phyloP scores from a whole-genome alignment of 2,329 filamentous ascomycete species.

The Neofusicoccum ribis region DNA sequence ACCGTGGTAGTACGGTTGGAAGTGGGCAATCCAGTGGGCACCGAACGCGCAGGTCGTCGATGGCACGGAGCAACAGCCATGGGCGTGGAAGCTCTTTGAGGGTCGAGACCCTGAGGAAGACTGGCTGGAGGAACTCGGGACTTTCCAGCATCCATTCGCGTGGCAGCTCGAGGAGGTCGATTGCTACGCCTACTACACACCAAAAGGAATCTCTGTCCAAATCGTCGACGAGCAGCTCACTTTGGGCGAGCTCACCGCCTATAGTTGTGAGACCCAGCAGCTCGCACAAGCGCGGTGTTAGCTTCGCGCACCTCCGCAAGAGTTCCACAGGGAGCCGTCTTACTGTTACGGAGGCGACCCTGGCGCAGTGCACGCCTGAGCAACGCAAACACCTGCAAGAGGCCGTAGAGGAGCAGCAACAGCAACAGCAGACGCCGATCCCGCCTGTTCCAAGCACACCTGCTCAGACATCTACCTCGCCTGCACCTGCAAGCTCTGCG shows the following conservation, averaged over 20 bases:
- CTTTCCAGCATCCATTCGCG: conserved; percentile 36
- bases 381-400: conserved; percentile 30
- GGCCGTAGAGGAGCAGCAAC: conserved; percentile 30
- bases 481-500: not conserved
- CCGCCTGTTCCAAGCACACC: conserved; percentile 10
- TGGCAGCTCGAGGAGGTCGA: conserved; percentile 26
- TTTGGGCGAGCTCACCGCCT: conserved; percentile 51
- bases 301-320: conserved; percentile 59
- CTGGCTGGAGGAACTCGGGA: conserved; percentile 32
- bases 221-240: conserved; percentile 47
- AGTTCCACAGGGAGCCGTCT: conserved; percentile 44
- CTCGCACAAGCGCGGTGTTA: conserved; percentile 61
- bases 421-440: conserved; percentile 31
- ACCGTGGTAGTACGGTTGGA: conserved; percentile 49
- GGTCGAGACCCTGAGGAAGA: conserved; percentile 40
- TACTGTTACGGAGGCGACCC: conserved; percentile 26
- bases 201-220: conserved; percentile 33
- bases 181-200: conserved; percentile 19
- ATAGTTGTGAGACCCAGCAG: conserved; percentile 51
- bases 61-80: conserved; percentile 23
- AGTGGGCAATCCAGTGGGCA: conserved; percentile 30
- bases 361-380: conserved; percentile 34
- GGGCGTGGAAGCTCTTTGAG: conserved; percentile 46
- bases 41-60: conserved; percentile 6
- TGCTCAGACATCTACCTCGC: conserved; percentile 1